A percentile compares a stretch with the other conserved stretches of the same genome.
Conservation (phyloP, 192 early-diverging fungal species). For the Lobosporangium transversale region DNA sequence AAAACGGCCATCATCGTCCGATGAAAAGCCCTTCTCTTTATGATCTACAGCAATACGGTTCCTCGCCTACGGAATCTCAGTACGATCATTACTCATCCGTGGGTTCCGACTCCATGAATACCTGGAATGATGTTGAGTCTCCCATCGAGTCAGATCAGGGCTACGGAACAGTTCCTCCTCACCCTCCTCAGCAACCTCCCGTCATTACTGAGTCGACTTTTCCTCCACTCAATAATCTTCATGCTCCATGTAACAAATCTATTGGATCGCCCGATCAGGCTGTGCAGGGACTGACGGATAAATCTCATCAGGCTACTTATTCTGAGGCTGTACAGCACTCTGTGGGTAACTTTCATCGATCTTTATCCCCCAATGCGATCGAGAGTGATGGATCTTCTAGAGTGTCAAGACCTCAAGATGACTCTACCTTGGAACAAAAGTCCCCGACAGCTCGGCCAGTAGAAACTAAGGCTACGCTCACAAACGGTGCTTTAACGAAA, state of each 20-base stretch:
- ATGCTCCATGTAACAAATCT: background rate
- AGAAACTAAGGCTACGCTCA: background rate
- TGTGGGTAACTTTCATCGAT: conserved; percentile 2
- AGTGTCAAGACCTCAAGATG: conserved; percentile 10
- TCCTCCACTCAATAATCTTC: conserved; percentile 20
- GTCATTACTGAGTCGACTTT: conserved; percentile 41
- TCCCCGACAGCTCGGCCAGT: background rate
- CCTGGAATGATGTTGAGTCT: conserved; percentile 26
- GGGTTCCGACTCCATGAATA: conserved; percentile 25
- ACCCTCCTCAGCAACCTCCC: conserved; percentile 28
- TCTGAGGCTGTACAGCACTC: conserved; percentile 31
- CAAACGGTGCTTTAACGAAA: conserved; percentile 1
- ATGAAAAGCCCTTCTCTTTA: conserved; percentile 23
- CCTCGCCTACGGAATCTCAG: conserved; percentile 27
- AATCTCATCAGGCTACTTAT: conserved; percentile 21
- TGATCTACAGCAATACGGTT: conserved; percentile 45
- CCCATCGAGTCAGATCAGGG: conserved; percentile 47
- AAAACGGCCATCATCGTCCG: conserved; percentile 32
- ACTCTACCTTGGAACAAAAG: background rate
- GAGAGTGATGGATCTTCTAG: conserved; percentile 8
- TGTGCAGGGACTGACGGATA: background rate
- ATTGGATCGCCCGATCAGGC: background rate
- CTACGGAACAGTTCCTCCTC: conserved; percentile 41
- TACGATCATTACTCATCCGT: conserved; percentile 49
- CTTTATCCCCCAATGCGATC: conserved; percentile 22